phyloP scores from a whole-genome alignment of 257 asterid genomes.

The Scutellaria galericulata region DNA sequence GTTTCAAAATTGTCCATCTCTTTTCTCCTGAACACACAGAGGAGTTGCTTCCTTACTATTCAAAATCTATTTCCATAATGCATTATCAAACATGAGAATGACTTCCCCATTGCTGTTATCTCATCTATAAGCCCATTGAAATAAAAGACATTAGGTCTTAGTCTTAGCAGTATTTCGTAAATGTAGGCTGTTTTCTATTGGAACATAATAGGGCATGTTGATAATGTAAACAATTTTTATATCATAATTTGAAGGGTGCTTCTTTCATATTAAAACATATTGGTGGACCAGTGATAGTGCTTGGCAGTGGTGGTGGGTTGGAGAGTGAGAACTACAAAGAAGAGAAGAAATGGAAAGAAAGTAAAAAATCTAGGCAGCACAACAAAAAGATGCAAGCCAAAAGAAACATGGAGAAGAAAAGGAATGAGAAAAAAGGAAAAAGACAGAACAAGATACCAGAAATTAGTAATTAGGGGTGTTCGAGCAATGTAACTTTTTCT shows the following conservation, averaged over 20 bases:
- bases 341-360: not conserved
- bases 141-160: not conserved
- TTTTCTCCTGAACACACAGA: not conserved
- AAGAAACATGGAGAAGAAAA: not conserved
- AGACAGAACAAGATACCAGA: not conserved
- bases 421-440: not conserved
- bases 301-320: not conserved
- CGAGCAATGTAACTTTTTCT: not conserved
- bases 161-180: not conserved
- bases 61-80: too few relatives aligned
- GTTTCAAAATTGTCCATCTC: not conserved
- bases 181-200: not conserved
- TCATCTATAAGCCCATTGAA: not conserved
- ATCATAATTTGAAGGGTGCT: not conserved
- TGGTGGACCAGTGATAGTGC: not conserved
- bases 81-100: not conserved
- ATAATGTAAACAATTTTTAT: not conserved
- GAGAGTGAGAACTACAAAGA: not conserved
- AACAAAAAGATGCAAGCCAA: not conserved
- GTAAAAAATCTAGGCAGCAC: not conserved
- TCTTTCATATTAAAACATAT: not conserved
- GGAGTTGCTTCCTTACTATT: constrained; percentile 3
- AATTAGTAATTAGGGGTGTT: not conserved
- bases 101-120: too few relatives aligned
- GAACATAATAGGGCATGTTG: not conserved